Evolutionary conservation across 2,329 filamentous ascomycete genomes (phyloP).

Genomic region (Metarhizium anisopliae): DNA sequence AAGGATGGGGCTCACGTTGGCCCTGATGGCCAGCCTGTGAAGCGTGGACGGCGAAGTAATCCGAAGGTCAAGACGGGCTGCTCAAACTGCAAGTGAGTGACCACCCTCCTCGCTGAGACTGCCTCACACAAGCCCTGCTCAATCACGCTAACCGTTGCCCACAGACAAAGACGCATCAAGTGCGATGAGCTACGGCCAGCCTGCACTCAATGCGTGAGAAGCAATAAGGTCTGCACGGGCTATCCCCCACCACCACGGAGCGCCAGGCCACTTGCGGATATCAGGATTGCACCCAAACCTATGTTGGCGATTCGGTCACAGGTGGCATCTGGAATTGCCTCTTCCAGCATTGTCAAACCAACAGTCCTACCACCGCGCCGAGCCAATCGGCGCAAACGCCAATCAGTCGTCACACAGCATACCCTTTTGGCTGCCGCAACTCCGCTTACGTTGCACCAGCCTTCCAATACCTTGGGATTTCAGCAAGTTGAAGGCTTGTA

Average conservation of each 20-base stretch:
- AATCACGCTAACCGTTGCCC: neutral
- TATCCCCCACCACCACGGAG: conserved; percentile 50
- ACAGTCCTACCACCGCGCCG: conserved; percentile 24
- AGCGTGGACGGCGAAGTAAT: conserved; percentile 42
- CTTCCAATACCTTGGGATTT: conserved; percentile 37
- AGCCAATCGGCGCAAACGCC: conserved; percentile 10
- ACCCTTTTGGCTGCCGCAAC: neutral
- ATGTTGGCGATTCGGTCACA: conserved; percentile 15
- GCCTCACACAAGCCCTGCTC: neutral
- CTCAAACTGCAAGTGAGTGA: conserved; percentile 57
- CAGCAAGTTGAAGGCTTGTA: conserved; percentile 45
- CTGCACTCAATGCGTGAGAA: conserved; percentile 51
- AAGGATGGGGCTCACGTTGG: neutral
- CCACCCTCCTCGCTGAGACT: neutral
- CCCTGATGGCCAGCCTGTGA: conserved; percentile 13
- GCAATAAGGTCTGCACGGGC: conserved; percentile 49
- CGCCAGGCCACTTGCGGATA: conserved; percentile 34
- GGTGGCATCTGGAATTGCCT: conserved; percentile 8
- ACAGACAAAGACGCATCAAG: conserved; percentile 52
- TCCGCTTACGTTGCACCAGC: conserved; percentile 29
- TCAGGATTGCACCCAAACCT: conserved; percentile 42
- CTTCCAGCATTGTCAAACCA: conserved; percentile 10
- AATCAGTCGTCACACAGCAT: neutral
- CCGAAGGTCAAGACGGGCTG: conserved; percentile 60
- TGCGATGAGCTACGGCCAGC: conserved; percentile 55